Evolutionary conservation across 192 early-diverging fungal species (phyloP), one percentile per base, ranked within the genome.

Genomic region (Coemansia sp.): DNA sequence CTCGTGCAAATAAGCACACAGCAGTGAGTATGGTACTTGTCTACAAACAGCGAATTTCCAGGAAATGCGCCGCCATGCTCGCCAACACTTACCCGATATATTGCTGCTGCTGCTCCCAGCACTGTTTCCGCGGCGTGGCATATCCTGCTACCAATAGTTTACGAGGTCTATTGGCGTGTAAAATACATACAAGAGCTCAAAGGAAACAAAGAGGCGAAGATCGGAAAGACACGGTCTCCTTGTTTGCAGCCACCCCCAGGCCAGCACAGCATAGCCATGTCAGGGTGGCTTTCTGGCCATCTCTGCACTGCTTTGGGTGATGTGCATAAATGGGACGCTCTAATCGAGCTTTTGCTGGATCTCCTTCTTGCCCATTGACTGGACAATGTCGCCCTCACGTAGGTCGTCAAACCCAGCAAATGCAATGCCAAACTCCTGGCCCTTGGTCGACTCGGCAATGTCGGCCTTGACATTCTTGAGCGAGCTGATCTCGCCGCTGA

Each of bases 371-470:
- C 63, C 61, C 40, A 94, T 55, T 51, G 84, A 83, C 57, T 90
- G 86, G 58, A 94, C 82, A 23, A 84, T 55, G 82, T 98, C 95
- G 9, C 94, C 93, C 32, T 81, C 84, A 64, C 84, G 66, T 47
- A 92, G 77, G 10, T 86, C 87, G 5, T 78, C 75, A 60, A 91
- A 96, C 9, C 83, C 85, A 14, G 89, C 90, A 76, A 98, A 89
- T 43, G 82, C 81, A 65, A 98, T 87, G 14, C 95, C 95, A 64
- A 93, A 98, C 79, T 98, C 95, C 23, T 89, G 77, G n/a, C 93
- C 94, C 71, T 96, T 98, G 51, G 82, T 82, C 25, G 85, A 88
- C 78, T 98, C 95, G 21, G 63, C 60, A 29, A 95, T 86, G 59
- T 94, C 90, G 46, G 93, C 88, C 68, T 96, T 98, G 51, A 90